These are phyloP conservation scores for Globisporangium cederbergense DNA, from an alignment of 352 stramenopile species.

Conservation along the genomic window DNA sequence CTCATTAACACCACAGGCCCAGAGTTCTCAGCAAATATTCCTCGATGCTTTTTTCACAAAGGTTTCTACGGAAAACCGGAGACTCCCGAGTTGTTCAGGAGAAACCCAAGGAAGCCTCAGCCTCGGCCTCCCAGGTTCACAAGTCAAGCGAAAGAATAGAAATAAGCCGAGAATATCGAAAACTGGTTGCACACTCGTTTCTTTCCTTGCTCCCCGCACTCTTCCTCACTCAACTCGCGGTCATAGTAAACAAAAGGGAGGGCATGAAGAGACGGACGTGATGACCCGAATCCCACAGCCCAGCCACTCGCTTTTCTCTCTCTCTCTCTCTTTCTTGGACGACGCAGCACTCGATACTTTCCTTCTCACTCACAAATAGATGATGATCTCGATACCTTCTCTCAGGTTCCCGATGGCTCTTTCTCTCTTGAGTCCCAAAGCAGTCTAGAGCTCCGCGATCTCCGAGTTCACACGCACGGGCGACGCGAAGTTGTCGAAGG, in stretches of 20 bases:
- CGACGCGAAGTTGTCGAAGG: constrained; percentile 20
- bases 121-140: too few relatives aligned
- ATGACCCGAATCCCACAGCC: not conserved
- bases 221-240: too few relatives aligned
- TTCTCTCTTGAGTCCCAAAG: not conserved
- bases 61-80: too few relatives aligned
- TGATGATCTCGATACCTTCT: constrained; percentile 11
- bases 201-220: too few relatives aligned
- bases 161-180: too few relatives aligned
- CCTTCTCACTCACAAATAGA: not conserved
- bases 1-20: too few relatives aligned
- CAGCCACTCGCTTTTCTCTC: not conserved
- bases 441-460: constrained; percentile 16
- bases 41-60: too few relatives aligned
- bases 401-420: not conserved
- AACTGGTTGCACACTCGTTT: too few relatives aligned
- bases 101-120: too few relatives aligned
- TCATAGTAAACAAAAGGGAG: not conserved
- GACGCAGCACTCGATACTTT: not conserved
- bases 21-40: too few relatives aligned
- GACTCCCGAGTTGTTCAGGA: too few relatives aligned
- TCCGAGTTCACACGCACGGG: constrained; percentile 17
- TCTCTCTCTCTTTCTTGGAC: not conserved
- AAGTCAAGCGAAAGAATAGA: too few relatives aligned
- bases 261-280: not conserved